Percentiles rank a stretch among this genome's conserved stretches.
Evolutionary conservation across 2,329 filamentous ascomycete genomes (phyloP).

Genomic region (Stemphylium lycopersici): DNA sequence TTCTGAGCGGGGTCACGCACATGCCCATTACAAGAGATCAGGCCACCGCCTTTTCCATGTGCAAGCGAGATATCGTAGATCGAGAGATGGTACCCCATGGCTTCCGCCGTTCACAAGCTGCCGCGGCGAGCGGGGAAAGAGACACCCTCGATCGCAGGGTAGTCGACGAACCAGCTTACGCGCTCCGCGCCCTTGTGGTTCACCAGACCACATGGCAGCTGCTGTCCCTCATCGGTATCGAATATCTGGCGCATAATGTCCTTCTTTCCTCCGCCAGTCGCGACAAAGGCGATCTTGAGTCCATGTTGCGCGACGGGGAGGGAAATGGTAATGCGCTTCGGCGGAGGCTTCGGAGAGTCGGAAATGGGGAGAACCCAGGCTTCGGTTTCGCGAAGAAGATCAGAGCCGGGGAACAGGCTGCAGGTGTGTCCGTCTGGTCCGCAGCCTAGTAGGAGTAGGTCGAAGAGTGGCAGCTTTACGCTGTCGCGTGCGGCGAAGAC

Average conservation of each 20-base stretch:
- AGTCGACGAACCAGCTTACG: conserved; percentile 94
- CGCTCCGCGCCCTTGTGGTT: conserved; percentile 84
- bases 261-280: conserved; percentile 88
- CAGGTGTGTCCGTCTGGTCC: conserved; percentile 97
- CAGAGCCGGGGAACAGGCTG: conserved; percentile 90
- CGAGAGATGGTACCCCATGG: background rate
- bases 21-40: conserved; percentile 13
- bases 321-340: conserved; percentile 88
- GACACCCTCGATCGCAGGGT: conserved; percentile 83
- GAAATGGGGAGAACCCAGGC: conserved; percentile 93
- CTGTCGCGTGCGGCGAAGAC: conserved; percentile 92
- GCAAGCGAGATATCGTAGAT: background rate
- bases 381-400: conserved; percentile 80
- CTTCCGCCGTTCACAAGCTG: conserved; percentile 56
- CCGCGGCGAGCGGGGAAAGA: conserved; percentile 75
- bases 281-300: conserved; percentile 86
- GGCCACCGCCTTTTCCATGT: conserved; percentile 11
- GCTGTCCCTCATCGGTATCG: conserved; percentile 72
- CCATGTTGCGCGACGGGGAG: conserved; percentile 89
- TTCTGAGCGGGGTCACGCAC: conserved; percentile 3
- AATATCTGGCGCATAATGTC: conserved; percentile 93
- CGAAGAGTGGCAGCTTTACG: conserved; percentile 93
- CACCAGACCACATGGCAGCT: conserved; percentile 83
- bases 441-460: conserved; percentile 89
- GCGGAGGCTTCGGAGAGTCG: conserved; percentile 93